A percentile compares a stretch with the other conserved stretches of the same genome.
phyloP scores from a whole-genome alignment of 495 filamentous ascomycete species.

The Penicillium canariense region DNA sequence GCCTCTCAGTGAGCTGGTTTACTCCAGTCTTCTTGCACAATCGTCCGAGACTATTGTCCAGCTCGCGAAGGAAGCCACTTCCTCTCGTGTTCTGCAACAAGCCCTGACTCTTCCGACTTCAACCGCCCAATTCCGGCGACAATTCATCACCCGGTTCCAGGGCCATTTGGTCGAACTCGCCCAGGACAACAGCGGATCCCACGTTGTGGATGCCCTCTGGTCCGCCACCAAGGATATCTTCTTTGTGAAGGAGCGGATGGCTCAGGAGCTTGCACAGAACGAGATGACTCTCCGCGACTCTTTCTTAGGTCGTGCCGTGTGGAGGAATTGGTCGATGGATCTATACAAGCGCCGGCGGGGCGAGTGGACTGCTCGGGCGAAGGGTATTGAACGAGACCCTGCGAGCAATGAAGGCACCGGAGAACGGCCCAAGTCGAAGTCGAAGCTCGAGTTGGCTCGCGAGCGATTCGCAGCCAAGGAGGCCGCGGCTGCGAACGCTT shows the following conservation, averaged over 20 bases:
- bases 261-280: constrained; percentile 57
- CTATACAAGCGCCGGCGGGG: constrained; percentile 65
- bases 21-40: constrained; percentile 51
- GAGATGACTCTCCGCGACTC: constrained; percentile 70
- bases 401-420: constrained; percentile 23
- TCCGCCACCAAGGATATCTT: constrained; percentile 60
- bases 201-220: constrained; percentile 78
- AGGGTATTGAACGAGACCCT: constrained; percentile 38
- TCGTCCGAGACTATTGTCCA: constrained; percentile 39
- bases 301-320: constrained; percentile 75
- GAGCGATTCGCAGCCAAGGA: constrained; percentile 41
- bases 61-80: constrained; percentile 58
- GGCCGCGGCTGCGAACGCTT: constrained; percentile 12
- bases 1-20: constrained; percentile 54
- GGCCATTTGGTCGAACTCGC: constrained; percentile 63
- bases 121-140: constrained; percentile 58
- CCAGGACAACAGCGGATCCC: constrained; percentile 67
- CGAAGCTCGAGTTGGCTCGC: constrained; percentile 48
- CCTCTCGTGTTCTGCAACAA: constrained; percentile 68
- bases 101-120: constrained; percentile 59
- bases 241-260: constrained; percentile 66
- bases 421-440: constrained; percentile 45
- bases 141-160: constrained; percentile 58
- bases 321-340: constrained; percentile 92
- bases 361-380: constrained; percentile 71